These are phyloP conservation scores for Phytophthora sojae DNA, from an alignment of 352 stramenopile genomes.

Conservation along the genomic window DNA sequence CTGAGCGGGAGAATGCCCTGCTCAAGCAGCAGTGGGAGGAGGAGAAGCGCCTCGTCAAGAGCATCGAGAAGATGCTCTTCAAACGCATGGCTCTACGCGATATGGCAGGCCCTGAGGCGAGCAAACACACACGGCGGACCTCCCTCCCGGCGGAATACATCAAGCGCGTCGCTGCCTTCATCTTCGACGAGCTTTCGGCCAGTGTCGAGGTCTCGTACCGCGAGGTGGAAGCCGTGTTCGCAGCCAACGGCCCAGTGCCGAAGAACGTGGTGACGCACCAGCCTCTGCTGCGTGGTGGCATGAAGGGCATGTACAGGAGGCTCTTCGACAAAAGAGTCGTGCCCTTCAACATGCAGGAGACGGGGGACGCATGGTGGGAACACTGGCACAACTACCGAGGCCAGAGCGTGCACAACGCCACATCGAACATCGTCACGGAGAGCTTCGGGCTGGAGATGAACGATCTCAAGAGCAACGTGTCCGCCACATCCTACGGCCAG, in stretches of 20 bases:
- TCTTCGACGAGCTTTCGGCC: constrained; percentile 43
- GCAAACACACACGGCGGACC: constrained; percentile 21
- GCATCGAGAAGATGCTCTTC: constrained; percentile 40
- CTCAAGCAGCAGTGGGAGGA: constrained; percentile 40
- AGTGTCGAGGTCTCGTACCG: constrained; percentile 48
- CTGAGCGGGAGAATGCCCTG: constrained; percentile 34
- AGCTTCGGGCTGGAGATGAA: constrained; percentile 60
- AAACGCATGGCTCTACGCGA: constrained; percentile 16
- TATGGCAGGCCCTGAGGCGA: constrained; percentile 3
- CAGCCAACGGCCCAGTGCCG: constrained; percentile 21
- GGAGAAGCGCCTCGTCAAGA: constrained; percentile 40
- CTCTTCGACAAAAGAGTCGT: constrained; percentile 42
- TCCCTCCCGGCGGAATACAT: constrained; percentile 24
- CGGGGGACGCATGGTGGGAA: constrained; percentile 48
- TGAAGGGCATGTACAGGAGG: constrained; percentile 47
- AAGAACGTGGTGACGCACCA: constrained; percentile 29
- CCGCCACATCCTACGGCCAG: constrained; percentile 56
- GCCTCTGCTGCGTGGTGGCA: constrained; percentile 39
- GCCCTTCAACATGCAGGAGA: constrained; percentile 41
- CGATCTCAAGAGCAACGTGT: constrained; percentile 48
- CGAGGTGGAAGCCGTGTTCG: constrained; percentile 46
- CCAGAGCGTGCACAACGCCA: constrained; percentile 21
- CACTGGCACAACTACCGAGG: constrained; percentile 38
- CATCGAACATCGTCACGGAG: constrained; percentile 58
- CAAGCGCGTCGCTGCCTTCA: constrained; percentile 33